Evolutionary conservation across 2,329 filamentous ascomycete species (phyloP).

Genomic region (Emmonsiellopsis sp.): DNA sequence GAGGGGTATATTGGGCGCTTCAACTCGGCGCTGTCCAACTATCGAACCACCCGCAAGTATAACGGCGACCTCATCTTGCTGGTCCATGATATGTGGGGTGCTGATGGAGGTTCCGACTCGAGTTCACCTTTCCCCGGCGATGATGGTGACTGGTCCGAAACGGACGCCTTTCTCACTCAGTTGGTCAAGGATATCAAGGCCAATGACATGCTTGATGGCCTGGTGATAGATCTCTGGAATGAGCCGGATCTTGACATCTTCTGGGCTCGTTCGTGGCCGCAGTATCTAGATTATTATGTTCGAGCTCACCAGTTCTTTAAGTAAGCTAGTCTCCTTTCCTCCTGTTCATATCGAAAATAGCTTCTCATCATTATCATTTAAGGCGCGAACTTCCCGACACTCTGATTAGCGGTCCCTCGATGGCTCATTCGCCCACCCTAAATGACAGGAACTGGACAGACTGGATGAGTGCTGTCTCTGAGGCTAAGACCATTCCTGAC

Average conservation of each 20-base stretch:
- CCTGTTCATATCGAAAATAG: not conserved
- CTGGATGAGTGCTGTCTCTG: conserved; percentile 26
- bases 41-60: conserved; percentile 35
- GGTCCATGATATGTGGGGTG: conserved; percentile 41
- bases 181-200: conserved; percentile 30
- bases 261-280: conserved; percentile 27
- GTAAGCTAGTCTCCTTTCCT: conserved; percentile 14
- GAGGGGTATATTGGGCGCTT: conserved; percentile 32
- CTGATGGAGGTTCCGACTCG: conserved; percentile 32
- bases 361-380: not conserved
- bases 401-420: conserved; percentile 33
- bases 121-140: conserved; percentile 40
- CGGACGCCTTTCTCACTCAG: conserved; percentile 35
- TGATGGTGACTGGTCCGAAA: conserved; percentile 39
- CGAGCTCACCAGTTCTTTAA: conserved; percentile 31
- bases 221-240: conserved; percentile 47
- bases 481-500: conserved; percentile 33
- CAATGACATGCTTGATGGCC: conserved; percentile 28
- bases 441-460: conserved; percentile 34
- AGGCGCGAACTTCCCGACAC: conserved; percentile 4
- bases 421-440: conserved; percentile 23
- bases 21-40: conserved; percentile 38
- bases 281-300: conserved; percentile 35
- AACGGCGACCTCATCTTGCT: conserved; percentile 39
- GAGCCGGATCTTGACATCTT: conserved; percentile 40